phyloP scores from a whole-genome alignment of 2,329 filamentous ascomycete species.

The Ophiostoma piceae region DNA sequence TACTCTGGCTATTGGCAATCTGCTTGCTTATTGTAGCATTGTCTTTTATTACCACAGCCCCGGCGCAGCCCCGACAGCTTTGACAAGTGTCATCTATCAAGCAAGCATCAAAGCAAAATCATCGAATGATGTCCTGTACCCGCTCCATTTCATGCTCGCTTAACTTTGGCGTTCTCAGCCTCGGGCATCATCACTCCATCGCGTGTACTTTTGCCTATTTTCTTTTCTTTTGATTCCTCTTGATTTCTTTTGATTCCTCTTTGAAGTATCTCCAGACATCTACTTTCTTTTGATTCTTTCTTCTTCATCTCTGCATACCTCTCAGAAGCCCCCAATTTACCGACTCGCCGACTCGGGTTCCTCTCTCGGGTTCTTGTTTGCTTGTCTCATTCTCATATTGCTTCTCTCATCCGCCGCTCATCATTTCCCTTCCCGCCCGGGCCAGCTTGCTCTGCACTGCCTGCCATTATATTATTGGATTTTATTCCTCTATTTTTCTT shows the following conservation, averaged over 20 bases:
- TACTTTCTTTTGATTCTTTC: not conserved
- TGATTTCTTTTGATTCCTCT: not conserved
- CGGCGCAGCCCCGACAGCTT: not conserved
- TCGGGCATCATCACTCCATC: not conserved
- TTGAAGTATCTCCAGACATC: not conserved
- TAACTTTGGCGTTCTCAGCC: not conserved
- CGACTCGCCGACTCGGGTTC: constrained; percentile 9
- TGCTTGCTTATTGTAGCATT: not conserved
- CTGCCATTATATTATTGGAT: not conserved
- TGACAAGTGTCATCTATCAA: not conserved
- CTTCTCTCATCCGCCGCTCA: constrained; percentile 14
- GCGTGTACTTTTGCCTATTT: not conserved
- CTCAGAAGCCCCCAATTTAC: not conserved
- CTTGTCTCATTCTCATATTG: not conserved
- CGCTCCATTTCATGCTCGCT: not conserved
- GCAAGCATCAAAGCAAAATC: not conserved
- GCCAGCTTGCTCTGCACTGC: not conserved
- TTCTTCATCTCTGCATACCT: constrained; percentile 6
- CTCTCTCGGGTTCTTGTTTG: not conserved
- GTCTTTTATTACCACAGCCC: not conserved
- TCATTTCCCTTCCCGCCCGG: constrained; percentile 19
- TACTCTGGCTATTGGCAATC: not conserved
- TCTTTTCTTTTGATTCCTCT: not conserved
- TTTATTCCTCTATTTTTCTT: not conserved
- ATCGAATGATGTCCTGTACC: not conserved